phyloP scores from a whole-genome alignment of 257 asterid genomes.

The Paulownia fortunei region DNA sequence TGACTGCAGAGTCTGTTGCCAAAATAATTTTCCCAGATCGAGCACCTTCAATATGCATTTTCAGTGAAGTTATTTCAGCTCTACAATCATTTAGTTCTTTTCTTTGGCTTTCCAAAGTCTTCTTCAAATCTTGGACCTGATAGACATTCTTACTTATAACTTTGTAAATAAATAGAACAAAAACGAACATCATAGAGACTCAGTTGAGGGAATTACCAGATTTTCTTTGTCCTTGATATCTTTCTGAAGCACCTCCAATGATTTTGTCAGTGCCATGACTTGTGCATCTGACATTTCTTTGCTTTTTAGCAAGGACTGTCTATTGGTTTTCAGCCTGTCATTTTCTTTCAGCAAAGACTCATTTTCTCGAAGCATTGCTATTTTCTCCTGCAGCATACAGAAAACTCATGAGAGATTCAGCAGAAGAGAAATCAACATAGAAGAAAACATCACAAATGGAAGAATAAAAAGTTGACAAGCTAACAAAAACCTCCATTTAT shows the following conservation, averaged over 20 bases:
- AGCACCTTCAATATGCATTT: constrained; percentile 82
- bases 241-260: constrained; percentile 85
- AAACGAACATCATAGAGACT: constrained; percentile 1
- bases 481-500: background rate
- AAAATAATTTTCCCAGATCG: constrained; percentile 54
- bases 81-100: constrained; percentile 88
- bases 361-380: constrained; percentile 73
- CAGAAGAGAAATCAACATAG: constrained; percentile 1
- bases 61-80: constrained; percentile 95
- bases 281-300: constrained; percentile 77
- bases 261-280: constrained; percentile 66
- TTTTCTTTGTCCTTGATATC: constrained; percentile 85
- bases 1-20: constrained; percentile 43
- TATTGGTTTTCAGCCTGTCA: constrained; percentile 68
- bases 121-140: constrained; percentile 87
- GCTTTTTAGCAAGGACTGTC: constrained; percentile 63
- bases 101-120: constrained; percentile 67
- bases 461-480: background rate
- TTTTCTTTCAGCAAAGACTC: constrained; percentile 73
- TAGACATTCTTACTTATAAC: constrained; percentile 24
- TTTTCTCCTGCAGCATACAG: constrained; percentile 74
- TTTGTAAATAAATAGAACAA: constrained; percentile 16
- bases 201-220: constrained; percentile 48
- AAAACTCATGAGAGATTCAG: constrained; percentile 28
- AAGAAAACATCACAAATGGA: constrained; percentile 17